Evolutionary conservation across 106 monocot species (phyloP), one percentile per base, ranked within the genome.

Genomic region (Phalaenopsis aphrodite): DNA sequence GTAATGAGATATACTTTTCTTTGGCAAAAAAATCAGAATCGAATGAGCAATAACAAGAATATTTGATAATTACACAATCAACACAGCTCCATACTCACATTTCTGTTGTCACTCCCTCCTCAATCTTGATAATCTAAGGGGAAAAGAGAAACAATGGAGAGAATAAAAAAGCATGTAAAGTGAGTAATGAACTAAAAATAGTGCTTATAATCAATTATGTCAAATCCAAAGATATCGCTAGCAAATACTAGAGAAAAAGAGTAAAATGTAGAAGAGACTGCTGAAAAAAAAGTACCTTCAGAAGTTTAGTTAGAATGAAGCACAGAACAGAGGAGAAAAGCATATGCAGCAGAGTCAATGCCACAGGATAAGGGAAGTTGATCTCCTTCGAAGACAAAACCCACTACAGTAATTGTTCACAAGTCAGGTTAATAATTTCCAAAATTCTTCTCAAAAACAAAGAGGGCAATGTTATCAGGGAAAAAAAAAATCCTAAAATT

Each of bases 351-450:
- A 97, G 86, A 52, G 97, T 97, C 84, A 97, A 79, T 55, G 90
- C 94, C 80, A 97, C 88, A 55, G 97, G 97, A 84, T 92, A 97
- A 41, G 97, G 97, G 78, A 97, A 97, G 79, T 97, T 94, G 85
- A 94, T 94, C 42, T 94, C 76, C 74, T 90, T 94, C 8, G 97
- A 97, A 78, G 97, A 97, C 75, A 97, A 80, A 75, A 97, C 94
- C 97, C 97, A 97, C 97, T 97, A 88, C 61, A 86, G n/a, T 1
- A 66, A 56, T 48, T 55, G 75, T n/a, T 52, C 1, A 38, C 55
- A 82, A 77, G 56, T 73, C 43, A 80, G 73, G 12, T 41, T 38
- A 17, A 81, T 18, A 56, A 83, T 78, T 65, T 12, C 24, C 41
- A 8, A 18, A 43, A 43, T 68, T 12, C 43, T 11, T 38, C 7